These are phyloP conservation scores for Oropetium thomaeum DNA, from an alignment of 176 grass and related monocot species.

Conservation along the genomic window DNA sequence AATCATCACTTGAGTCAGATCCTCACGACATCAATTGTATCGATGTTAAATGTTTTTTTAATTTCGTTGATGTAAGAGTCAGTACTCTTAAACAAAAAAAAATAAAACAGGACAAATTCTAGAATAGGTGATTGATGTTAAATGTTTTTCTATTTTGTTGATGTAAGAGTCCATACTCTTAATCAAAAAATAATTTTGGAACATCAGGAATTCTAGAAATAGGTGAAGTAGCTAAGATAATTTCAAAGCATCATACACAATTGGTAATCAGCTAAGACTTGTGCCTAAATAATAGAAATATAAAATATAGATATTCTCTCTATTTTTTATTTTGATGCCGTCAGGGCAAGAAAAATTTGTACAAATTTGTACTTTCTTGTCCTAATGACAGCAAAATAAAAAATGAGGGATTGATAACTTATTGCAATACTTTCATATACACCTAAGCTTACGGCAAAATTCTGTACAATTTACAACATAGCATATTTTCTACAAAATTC, in stretches of 20 bases:
- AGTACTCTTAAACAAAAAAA: not conserved
- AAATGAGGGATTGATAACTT: no score
- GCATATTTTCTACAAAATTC: constrained; percentile 30
- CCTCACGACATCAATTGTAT: not conserved
- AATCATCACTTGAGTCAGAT: not conserved
- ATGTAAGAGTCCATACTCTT: not conserved
- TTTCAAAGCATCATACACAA: not conserved
- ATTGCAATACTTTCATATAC: constrained; percentile 34
- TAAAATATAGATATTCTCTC: no score
- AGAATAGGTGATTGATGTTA: not conserved
- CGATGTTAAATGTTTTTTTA: not conserved
- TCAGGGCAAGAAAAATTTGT: no score
- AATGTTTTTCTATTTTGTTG: not conserved
- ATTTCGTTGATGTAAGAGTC: not conserved
- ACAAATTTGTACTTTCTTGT: no score
- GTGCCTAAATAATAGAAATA: not conserved
- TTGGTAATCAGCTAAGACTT: not conserved
- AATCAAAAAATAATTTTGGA: not conserved
- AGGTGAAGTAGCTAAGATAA: not conserved
- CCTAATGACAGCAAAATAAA: no score
- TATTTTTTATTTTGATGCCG: no score
- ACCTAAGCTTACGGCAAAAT: constrained; percentile 33
- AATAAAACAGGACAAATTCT: not conserved
- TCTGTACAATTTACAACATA: constrained; percentile 43
- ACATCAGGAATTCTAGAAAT: not conserved